Percentiles rank a stretch among this genome's conserved stretches.
Conservation (phyloP, 345 rosid species). For the Rubroshorea leprosula region DNA sequence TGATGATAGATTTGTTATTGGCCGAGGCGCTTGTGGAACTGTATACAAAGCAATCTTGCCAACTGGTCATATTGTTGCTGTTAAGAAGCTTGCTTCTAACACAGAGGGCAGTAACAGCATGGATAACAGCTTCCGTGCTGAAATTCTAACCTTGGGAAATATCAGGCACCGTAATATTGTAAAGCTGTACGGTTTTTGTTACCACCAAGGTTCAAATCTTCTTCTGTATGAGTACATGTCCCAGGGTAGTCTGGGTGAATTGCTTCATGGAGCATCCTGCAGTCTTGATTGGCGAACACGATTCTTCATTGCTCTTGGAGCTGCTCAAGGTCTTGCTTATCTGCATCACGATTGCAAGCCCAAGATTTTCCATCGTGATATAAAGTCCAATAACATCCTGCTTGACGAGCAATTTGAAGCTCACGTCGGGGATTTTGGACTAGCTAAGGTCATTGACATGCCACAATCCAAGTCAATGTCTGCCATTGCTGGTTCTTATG, state of each 20-base stretch:
- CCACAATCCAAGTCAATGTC: slow-evolving; percentile 91
- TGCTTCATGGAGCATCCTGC: slow-evolving; percentile 50
- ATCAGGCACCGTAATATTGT: slow-evolving; percentile 88
- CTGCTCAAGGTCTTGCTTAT: slow-evolving; percentile 78
- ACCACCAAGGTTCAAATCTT: slow-evolving; percentile 82
- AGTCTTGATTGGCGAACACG: slow-evolving; percentile 69
- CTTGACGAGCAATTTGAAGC: slow-evolving; percentile 84
- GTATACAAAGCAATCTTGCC: slow-evolving; percentile 75
- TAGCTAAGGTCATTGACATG: slow-evolving; percentile 89
- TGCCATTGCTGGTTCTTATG: slow-evolving; percentile 92
- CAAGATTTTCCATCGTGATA: slow-evolving; percentile 83
- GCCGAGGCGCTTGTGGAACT: slow-evolving; percentile 89
- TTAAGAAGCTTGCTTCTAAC: slow-evolving; percentile 78
- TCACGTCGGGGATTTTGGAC: slow-evolving; percentile 86
- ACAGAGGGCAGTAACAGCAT: slow-evolving; percentile 58
- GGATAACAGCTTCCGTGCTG: slow-evolving; percentile 82
- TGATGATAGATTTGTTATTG: slow-evolving; percentile 61
- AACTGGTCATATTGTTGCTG: slow-evolving; percentile 57
- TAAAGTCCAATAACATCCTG: slow-evolving; percentile 72
- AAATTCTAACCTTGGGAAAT: slow-evolving; percentile 71
- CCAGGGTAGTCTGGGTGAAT: slow-evolving; percentile 69
- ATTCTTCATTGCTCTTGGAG: slow-evolving; percentile 75
- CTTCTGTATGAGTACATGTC: slow-evolving; percentile 73
- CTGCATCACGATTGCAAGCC: slow-evolving; percentile 91
- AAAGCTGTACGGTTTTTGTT: slow-evolving; percentile 82